A percentile compares a stretch with the other conserved stretches of the same genome.
phyloP scores from a whole-genome alignment of 2,329 filamentous ascomycete genomes.

The Helotiales sp. region DNA sequence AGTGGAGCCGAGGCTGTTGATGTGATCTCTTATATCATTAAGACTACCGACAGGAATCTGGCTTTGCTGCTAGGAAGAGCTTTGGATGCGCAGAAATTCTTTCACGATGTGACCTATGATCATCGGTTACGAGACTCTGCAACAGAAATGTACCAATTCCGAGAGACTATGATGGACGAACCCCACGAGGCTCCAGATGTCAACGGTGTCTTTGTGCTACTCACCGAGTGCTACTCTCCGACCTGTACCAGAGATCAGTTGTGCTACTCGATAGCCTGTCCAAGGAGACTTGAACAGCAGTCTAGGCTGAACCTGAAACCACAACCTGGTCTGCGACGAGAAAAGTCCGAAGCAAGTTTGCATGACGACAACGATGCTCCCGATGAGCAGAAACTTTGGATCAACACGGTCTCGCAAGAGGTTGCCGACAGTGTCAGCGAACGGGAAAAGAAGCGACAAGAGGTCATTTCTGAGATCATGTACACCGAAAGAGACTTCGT shows the following conservation, averaged over 20 bases:
- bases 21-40: slow-evolving; percentile 93
- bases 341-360: slow-evolving; percentile 71
- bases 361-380: slow-evolving; percentile 90
- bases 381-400: slow-evolving; percentile 98
- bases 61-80: slow-evolving; percentile 89
- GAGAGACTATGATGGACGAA: slow-evolving; percentile 87
- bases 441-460: slow-evolving; percentile 94
- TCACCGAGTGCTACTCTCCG: slow-evolving; percentile 97
- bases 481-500: slow-evolving; percentile 99
- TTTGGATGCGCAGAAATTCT: slow-evolving; percentile 97
- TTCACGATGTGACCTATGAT: slow-evolving; percentile 98
- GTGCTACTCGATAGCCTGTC: slow-evolving; percentile 98
- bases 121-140: slow-evolving; percentile 93
- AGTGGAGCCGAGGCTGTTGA: slow-evolving; percentile 96
- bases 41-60: slow-evolving; percentile 93
- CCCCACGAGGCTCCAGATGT: slow-evolving; percentile 73
- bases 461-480: slow-evolving; percentile 97
- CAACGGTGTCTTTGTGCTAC: slow-evolving; percentile 93
- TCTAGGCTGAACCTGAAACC: slow-evolving; percentile 92
- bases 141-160: slow-evolving; percentile 95
- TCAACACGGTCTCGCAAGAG: slow-evolving; percentile 96
- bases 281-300: slow-evolving; percentile 90
- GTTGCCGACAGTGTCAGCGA: slow-evolving; percentile 89
- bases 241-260: slow-evolving; percentile 95
- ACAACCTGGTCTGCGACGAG: slow-evolving; percentile 75